Evolutionary conservation across 1,139 yeast genomes (phyloP), one percentile per base, ranked within the genome.

Genomic region (Yamadazyma blattariae): DNA sequence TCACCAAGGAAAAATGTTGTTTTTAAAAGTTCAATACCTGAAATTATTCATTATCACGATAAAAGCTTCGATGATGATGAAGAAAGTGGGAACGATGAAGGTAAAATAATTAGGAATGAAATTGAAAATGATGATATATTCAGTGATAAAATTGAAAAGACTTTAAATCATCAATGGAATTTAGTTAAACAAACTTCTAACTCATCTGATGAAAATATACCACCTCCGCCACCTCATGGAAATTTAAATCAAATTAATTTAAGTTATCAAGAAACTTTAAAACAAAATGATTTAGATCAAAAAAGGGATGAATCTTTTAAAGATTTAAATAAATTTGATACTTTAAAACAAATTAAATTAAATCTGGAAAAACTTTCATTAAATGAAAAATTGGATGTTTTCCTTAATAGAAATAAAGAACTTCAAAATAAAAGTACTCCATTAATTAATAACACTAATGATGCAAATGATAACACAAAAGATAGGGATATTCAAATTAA

Each of bases 1-100:
- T 64, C 72, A 1, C 73, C 74, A 4, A 62, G 60, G 38, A 68
- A 67, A 41, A 59, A 52, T 30, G 74, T 68, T 8, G 74, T 61
- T 2, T 68, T 69, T 39, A 58, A 62, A 7, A 46, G 44, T 36
- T 42, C 58, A 4, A 52, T 48, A 12, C 71, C 71, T 4, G 59
- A 65, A 43, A 50, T 68, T 15, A 71, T 66, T 41, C 69, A 56
- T 34, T 69, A 67, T 41, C 34, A 26, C 21, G 39, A 44, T 5
- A 31, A 36, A 19, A 31, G 32, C 10, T 26, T 21, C 27, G 23
- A 25, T 17, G 23, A 18, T 3, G 32, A 33, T 13, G 26, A 27
- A n/a, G 16, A 31, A 13, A 23, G 12, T 30, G 32, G 13, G 25
- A 32, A 23, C 19, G 39, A 34, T 9, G 19, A 17, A 5, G 19